These are phyloP conservation scores for Heliosperma pusillum DNA, from an alignment of 148 eudicot genomes.

Conservation along the genomic window DNA sequence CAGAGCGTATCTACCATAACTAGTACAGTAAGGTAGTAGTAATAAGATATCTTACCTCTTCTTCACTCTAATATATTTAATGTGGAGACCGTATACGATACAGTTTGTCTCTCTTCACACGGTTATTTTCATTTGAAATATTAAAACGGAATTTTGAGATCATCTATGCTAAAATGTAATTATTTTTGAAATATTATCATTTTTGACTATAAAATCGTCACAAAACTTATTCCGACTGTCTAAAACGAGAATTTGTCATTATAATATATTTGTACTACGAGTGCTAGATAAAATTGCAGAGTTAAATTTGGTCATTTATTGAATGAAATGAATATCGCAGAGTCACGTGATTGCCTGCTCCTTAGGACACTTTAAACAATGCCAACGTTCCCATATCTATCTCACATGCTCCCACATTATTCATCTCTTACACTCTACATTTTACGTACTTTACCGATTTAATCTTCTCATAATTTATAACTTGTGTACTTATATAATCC, in stretches of 20 bases:
- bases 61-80: neutral
- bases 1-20: neutral
- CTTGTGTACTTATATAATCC: neutral
- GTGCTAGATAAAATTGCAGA: neutral
- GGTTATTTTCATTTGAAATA: too few species aligned
- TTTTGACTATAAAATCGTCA: too few species aligned
- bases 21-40: neutral
- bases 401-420: slow-evolving; percentile 32
- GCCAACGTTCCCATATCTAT: slow-evolving; percentile 17
- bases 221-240: too few species aligned
- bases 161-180: too few species aligned
- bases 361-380: slow-evolving; percentile 11
- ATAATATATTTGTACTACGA: too few species aligned
- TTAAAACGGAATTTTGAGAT: too few species aligned
- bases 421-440: slow-evolving; percentile 1
- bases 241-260: too few species aligned
- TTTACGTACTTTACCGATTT: neutral
- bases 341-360: slow-evolving; percentile 26
- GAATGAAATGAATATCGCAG: slow-evolving; percentile 14
- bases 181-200: too few species aligned
- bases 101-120: too few species aligned
- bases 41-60: too few species aligned
- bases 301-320: slow-evolving; percentile 7
- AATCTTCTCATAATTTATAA: neutral
- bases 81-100: neutral